A percentile compares a stretch with the other conserved stretches of the same genome.
These are phyloP conservation scores for Biscogniauxia mediterranea DNA, from an alignment of 2,329 filamentous ascomycete genomes.

Conservation along the genomic window DNA sequence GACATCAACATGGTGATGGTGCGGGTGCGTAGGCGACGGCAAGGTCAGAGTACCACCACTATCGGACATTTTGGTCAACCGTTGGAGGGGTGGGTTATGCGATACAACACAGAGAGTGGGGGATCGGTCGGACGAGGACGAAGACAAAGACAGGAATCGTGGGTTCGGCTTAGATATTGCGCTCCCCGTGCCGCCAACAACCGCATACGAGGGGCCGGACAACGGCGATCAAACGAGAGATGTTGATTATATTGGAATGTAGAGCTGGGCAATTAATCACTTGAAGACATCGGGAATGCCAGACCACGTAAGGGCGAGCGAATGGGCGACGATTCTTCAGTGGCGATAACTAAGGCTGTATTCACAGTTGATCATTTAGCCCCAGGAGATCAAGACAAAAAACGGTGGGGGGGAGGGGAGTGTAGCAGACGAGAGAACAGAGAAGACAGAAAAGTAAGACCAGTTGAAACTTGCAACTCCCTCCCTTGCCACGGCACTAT, in stretches of 20 bases:
- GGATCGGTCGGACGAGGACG: constrained; percentile 2
- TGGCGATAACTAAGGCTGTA: constrained; percentile 17
- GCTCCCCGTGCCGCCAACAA: constrained; percentile 17
- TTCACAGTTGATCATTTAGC: constrained; percentile 9
- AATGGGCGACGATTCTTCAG: constrained; percentile 25
- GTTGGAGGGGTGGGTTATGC: constrained; percentile 10
- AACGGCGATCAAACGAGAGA: constrained; percentile 8
- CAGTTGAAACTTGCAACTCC: constrained; percentile 12
- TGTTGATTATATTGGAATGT: constrained; percentile 26
- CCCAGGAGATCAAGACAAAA: background rate
- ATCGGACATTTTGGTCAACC: constrained; percentile 27
- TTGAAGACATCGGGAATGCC: constrained; percentile 29
- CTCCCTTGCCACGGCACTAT: constrained; percentile 12
- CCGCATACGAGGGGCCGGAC: constrained; percentile 15
- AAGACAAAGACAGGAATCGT: background rate
- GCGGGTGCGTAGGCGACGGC: constrained; percentile 79
- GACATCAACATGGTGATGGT: constrained; percentile 80
- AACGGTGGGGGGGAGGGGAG: constrained; percentile 4
- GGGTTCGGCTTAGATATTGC: constrained; percentile 18
- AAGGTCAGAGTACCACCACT: constrained; percentile 71
- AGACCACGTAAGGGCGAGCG: constrained; percentile 27
- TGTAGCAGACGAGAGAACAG: constrained; percentile 6
- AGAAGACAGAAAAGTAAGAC: constrained; percentile 10
- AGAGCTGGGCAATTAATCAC: constrained; percentile 23
- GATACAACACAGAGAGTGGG: constrained; percentile 2